phyloP scores from a whole-genome alignment of 1,139 yeast species.

The Kazachstania sp. region DNA sequence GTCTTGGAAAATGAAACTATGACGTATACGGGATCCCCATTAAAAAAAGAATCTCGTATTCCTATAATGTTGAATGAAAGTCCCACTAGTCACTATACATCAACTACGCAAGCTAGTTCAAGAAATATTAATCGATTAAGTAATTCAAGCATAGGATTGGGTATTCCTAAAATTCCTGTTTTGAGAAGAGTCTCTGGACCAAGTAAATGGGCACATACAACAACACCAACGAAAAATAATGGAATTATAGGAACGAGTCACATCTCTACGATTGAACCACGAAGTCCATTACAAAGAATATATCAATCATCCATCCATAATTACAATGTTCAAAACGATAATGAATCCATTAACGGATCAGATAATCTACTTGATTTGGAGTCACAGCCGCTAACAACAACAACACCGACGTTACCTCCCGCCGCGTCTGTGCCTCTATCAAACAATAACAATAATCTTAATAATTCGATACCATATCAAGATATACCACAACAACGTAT shows the following conservation, averaged over 20 bases:
- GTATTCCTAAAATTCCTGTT: slow-evolving; percentile 4
- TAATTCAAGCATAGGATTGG: neutral
- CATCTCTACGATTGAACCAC: neutral
- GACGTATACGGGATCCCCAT: neutral
- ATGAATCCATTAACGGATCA: too few species aligned
- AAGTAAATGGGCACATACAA: slow-evolving; percentile 1
- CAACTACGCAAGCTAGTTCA: neutral
- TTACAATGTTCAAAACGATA: neutral
- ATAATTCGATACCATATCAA: neutral
- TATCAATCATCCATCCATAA: neutral
- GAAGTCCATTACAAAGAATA: neutral
- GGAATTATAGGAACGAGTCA: neutral
- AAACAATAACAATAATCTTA: neutral
- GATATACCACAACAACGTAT: slow-evolving; percentile 14
- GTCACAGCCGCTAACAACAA: neutral
- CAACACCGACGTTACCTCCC: neutral
- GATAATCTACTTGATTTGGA: neutral
- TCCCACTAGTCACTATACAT: neutral
- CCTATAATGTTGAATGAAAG: neutral
- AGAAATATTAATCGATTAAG: slow-evolving; percentile 1
- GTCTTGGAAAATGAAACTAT: slow-evolving; percentile 3
- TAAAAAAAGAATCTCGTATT: neutral
- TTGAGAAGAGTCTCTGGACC: slow-evolving; percentile 4
- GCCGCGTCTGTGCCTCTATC: neutral
- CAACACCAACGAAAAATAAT: neutral